Conservation (phyloP, 805 yeast genomes). For the Barnettozyma salicaria region DNA sequence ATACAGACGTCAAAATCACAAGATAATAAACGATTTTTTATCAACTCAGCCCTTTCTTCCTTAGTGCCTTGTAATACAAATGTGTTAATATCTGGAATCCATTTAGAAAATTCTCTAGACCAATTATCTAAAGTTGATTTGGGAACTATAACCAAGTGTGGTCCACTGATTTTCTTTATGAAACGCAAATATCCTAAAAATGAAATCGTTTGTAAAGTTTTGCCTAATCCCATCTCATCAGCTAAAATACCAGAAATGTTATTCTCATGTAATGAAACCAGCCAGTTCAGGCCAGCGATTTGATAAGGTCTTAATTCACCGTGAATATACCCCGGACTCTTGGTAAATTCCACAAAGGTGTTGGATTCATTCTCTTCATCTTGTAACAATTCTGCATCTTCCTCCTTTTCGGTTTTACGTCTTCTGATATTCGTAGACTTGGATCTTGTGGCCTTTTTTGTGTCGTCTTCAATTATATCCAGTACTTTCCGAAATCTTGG, state of each 20-base stretch:
- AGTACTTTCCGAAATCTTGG: conserved; percentile 49
- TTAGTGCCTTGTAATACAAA: conserved; percentile 71
- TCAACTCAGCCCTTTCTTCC: conserved; percentile 52
- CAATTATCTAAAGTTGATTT: conserved; percentile 78
- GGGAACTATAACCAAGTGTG: conserved; percentile 72
- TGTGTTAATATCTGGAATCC: conserved; percentile 77
- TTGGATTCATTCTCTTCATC: conserved; percentile 39
- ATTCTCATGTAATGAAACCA: conserved; percentile 60
- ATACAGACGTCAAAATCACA: conserved; percentile 66
- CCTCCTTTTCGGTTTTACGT: conserved; percentile 71
- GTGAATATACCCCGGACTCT: conserved; percentile 68
- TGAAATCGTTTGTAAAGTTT: conserved; percentile 74
- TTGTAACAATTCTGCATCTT: conserved; percentile 67
- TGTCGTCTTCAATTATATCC: conserved; percentile 32
- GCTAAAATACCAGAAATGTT: conserved; percentile 72
- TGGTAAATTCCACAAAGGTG: conserved; percentile 63
- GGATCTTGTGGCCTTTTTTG: conserved; percentile 16
- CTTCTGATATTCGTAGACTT: conserved; percentile 38
- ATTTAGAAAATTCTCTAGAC: conserved; percentile 67
- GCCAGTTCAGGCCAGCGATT: conserved; percentile 77
- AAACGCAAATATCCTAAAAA: conserved; percentile 62
- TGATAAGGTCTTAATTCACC: conserved; percentile 70
- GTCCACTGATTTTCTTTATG: conserved; percentile 55
- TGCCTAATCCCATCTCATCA: conserved; percentile 84
- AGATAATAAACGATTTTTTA: conserved; percentile 42